A percentile compares a stretch with the other conserved stretches of the same genome.
Conservation (phyloP, 2,329 filamentous ascomycete genomes). For the Tolypocladium tropicale region DNA sequence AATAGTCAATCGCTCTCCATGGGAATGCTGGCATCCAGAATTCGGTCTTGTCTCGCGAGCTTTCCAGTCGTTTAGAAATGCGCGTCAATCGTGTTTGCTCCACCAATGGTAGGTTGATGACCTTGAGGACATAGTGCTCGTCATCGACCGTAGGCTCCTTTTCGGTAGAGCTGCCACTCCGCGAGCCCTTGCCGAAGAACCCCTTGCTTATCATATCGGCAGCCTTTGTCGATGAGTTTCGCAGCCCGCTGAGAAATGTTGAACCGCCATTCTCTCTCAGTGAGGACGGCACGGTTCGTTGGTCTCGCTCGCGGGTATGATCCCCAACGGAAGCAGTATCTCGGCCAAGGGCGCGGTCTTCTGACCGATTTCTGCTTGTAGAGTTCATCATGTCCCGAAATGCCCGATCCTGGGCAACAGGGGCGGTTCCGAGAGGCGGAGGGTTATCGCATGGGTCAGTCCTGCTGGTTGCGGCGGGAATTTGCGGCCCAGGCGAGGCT, state of each 20-base stretch:
- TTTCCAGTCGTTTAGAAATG: slow-evolving; percentile 80
- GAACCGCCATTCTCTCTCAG: slow-evolving; percentile 51
- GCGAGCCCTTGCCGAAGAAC: slow-evolving; percentile 67
- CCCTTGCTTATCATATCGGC: slow-evolving; percentile 76
- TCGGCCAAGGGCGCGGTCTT: slow-evolving; percentile 48
- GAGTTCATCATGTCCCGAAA: slow-evolving; percentile 60
- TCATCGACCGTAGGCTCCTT: slow-evolving; percentile 59
- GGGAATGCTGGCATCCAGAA: slow-evolving; percentile 98
- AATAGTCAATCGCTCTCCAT: slow-evolving; percentile 90
- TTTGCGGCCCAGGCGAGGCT: slow-evolving; percentile 17
- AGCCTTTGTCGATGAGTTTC: slow-evolving; percentile 61
- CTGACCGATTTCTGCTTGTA: slow-evolving; percentile 58
- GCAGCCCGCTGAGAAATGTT: slow-evolving; percentile 62
- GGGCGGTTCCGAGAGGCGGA: slow-evolving; percentile 46
- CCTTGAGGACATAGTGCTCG: slow-evolving; percentile 73
- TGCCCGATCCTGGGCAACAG: slow-evolving; percentile 53
- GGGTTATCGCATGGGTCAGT: slow-evolving; percentile 17
- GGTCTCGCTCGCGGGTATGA: slow-evolving; percentile 35
- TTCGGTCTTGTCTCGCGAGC: slow-evolving; percentile 89
- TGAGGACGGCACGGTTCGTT: slow-evolving; percentile 36
- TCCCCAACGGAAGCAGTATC: slow-evolving; percentile 33
- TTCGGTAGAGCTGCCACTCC: slow-evolving; percentile 61
- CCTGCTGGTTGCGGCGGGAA: slow-evolving; percentile 13
- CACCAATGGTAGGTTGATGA: slow-evolving; percentile 77
- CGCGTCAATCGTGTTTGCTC: slow-evolving; percentile 85